Evolutionary conservation across 805 yeast species (phyloP), one percentile per base, ranked within the genome.

Genomic region (Zygoascus flipseniorum): DNA sequence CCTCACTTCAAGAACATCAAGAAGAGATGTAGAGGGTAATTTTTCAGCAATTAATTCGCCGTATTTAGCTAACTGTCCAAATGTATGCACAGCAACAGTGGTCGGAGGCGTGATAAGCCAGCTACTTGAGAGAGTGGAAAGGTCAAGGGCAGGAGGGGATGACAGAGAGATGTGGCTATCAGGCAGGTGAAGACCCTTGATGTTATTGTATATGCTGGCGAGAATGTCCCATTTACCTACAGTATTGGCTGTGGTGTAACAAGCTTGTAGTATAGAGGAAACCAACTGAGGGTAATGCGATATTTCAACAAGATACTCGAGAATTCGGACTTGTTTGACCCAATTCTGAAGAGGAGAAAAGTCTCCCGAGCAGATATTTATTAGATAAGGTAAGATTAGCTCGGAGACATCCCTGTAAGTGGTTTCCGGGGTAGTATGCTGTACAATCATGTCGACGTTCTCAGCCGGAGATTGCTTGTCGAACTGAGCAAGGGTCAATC

Each of bases 341-440:
- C 62, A 62, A 9, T 44, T 41, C 37, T 50, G 42, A 11, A 62
- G 51, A n/a, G 59, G 46, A 9, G 55, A 59, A 28, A 57, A 55
- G 26, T 58, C 56, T 3, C 53, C 37, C 13, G 20, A 19, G 20
- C 20, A 42, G 2, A 32, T 31, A 47, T 58, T 66, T n/a, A 57
- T 43, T 13, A 60, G 43, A 48, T 62, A 69, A 3, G 72, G 72
- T 20, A 61, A 46, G 5, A 65, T 54, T 13, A 68, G 54, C 31
- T 53, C 54, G n/a, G 54, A 54, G 6, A 65, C 53, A 54, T 64
- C 64, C 23, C 60, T 50, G 14, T 45, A 52, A 42, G 68, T 44
- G 19, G 57, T 35, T 35, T 46, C 26, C 42, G 61, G 43, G 2
- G 55, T 48, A n/a, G 60, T 46, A 18, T 55, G 11, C 16, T 20